Percentiles rank a stretch among this genome's conserved stretches.
Evolutionary conservation across 1,139 yeast genomes (phyloP).

Genomic region (Pneumocystis carinii): DNA sequence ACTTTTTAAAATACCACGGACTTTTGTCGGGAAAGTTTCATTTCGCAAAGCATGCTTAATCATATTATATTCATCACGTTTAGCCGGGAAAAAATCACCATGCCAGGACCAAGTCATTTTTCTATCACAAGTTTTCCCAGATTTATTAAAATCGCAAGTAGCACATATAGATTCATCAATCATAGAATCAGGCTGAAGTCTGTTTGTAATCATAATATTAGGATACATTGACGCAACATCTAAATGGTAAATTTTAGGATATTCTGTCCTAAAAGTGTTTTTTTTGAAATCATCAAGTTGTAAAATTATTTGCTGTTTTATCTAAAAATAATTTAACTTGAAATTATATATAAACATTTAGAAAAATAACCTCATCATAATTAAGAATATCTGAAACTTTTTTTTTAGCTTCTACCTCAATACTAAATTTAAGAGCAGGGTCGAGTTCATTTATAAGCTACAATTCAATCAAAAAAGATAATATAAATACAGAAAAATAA

Average conservation of each 20-base stretch:
- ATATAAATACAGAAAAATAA: conserved; percentile 1
- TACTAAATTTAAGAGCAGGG: conserved; percentile 63
- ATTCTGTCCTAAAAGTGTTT: conserved; percentile 53
- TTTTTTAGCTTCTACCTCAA: conserved; percentile 67
- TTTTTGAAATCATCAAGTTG: conserved; percentile 44
- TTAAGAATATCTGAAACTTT: conserved; percentile 62
- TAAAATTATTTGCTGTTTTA: conserved; percentile 37
- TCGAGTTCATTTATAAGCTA: conserved; percentile 51
- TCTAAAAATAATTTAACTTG: conserved; percentile 2
- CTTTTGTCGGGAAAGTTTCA: conserved; percentile 49
- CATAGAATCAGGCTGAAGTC: conserved; percentile 97
- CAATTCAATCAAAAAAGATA: not conserved
- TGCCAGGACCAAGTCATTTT: conserved; percentile 96
- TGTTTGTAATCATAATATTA: conserved; percentile 92
- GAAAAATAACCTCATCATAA: conserved; percentile 44
- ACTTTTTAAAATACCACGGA: conserved; percentile 38
- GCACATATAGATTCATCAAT: conserved; percentile 93
- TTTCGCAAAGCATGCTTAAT: conserved; percentile 67
- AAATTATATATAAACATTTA: not conserved
- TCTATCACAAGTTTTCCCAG: conserved; percentile 87
- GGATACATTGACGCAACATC: conserved; percentile 99
- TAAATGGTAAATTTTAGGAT: conserved; percentile 85
- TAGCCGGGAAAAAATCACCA: conserved; percentile 88
- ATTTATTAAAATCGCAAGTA: conserved; percentile 89
- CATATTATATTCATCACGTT: conserved; percentile 83